These are phyloP conservation scores for Collariella sp. DNA, from an alignment of 495 filamentous ascomycete genomes.

Conservation along the genomic window DNA sequence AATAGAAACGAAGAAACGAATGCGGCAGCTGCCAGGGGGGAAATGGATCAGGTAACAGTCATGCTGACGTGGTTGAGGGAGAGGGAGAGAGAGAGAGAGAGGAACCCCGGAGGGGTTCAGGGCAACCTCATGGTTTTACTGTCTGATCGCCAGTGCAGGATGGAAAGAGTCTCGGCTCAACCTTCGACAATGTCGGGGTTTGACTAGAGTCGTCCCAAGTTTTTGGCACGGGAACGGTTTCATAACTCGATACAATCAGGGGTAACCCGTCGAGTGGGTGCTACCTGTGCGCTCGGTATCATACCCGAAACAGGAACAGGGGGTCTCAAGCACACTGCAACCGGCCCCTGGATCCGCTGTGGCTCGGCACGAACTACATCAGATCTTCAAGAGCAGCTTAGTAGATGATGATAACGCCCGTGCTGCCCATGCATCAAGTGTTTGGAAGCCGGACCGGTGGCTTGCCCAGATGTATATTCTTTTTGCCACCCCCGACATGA, in stretches of 20 bases:
- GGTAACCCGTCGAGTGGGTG: neutral
- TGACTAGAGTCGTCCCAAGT: neutral
- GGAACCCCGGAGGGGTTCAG: neutral
- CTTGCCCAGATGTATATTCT: neutral
- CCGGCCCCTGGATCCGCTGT: slow-evolving; percentile 1
- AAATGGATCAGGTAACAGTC: neutral
- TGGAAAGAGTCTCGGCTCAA: neutral
- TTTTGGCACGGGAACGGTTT: slow-evolving; percentile 6
- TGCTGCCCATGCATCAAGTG: neutral
- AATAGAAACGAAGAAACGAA: slow-evolving; percentile 7
- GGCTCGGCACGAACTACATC: neutral
- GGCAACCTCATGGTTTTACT: neutral
- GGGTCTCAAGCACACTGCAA: neutral
- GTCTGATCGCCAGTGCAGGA: slow-evolving; percentile 5
- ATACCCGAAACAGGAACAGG: slow-evolving; percentile 1
- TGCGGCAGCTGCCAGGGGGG: slow-evolving; percentile 3
- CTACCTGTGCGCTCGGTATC: neutral
- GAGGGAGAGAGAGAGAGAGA: neutral
- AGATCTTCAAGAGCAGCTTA: neutral
- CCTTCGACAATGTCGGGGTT: neutral
- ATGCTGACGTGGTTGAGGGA: neutral
- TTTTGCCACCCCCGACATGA: slow-evolving; percentile 8
- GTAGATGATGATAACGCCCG: neutral
- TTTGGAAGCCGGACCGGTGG: slow-evolving; percentile 4
- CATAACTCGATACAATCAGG: neutral